These are phyloP conservation scores for Jaltomata sinuosa DNA, from an alignment of 257 asterid species.

Conservation along the genomic window DNA sequence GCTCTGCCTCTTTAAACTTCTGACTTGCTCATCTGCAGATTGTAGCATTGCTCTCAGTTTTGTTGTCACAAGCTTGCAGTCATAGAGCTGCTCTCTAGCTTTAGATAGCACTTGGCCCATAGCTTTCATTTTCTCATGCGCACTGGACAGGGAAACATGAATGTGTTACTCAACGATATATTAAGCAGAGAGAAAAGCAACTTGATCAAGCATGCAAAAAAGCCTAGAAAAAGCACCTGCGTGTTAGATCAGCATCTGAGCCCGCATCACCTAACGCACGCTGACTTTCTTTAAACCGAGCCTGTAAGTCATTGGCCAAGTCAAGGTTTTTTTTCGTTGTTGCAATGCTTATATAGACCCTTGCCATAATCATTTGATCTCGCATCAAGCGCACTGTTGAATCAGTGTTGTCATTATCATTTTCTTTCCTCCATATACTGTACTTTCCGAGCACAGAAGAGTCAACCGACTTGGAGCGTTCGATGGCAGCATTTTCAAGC, in stretches of 20 bases:
- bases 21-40: constrained; percentile 96
- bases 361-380: constrained; percentile 96
- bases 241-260: constrained; percentile 71
- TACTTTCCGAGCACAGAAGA: constrained; percentile 93
- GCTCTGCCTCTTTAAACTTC: constrained; percentile 95
- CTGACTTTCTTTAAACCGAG: constrained; percentile 88
- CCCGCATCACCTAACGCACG: constrained; percentile 83
- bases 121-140: constrained; percentile 67
- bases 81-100: constrained; percentile 84
- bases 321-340: constrained; percentile 62
- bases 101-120: constrained; percentile 89
- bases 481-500: constrained; percentile 94
- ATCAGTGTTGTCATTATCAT: constrained; percentile 83
- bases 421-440: constrained; percentile 95
- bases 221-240: constrained; percentile 34
- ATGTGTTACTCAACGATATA: constrained; percentile 12
- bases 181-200: not conserved
- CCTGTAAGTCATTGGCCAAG: constrained; percentile 69
- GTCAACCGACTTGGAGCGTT: constrained; percentile 91
- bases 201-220: not conserved
- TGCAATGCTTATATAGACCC: constrained; percentile 84
- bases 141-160: constrained; percentile 31
- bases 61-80: constrained; percentile 87
- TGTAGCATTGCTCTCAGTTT: constrained; percentile 97
- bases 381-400: constrained; percentile 86